Evolutionary conservation across 75 land plant genomes (phyloP).

Genomic region (Larix kaempferi): DNA sequence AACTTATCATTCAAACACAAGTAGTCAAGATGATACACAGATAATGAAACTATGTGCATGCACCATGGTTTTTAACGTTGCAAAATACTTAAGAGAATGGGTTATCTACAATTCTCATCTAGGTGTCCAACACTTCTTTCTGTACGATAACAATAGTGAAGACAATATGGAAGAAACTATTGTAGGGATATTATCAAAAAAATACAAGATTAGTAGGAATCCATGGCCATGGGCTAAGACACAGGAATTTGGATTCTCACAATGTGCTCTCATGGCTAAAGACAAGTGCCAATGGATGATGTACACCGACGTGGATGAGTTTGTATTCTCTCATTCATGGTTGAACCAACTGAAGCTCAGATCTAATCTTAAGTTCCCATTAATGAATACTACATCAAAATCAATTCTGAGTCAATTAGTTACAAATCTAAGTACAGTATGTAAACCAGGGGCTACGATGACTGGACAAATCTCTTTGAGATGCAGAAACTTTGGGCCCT

Average conservation of each 20-base stretch:
- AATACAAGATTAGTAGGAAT: slow-evolving; percentile 24
- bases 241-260: slow-evolving; percentile 89
- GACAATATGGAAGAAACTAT: slow-evolving; percentile 38
- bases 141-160: slow-evolving; percentile 85
- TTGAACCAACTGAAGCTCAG: slow-evolving; percentile 3
- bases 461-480: slow-evolving; percentile 47
- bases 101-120: slow-evolving; percentile 60
- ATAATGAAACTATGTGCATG: slow-evolving; percentile 47
- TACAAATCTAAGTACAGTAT: too few relatives aligned
- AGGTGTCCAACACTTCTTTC: slow-evolving; percentile 63
- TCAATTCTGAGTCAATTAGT: neutral
- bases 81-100: slow-evolving; percentile 77
- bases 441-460: neutral
- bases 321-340: slow-evolving; percentile 51
- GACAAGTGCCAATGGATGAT: slow-evolving; percentile 66
- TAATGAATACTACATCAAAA: neutral
- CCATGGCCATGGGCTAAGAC: slow-evolving; percentile 84
- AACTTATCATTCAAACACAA: slow-evolving; percentile 5
- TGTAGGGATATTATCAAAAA: slow-evolving; percentile 9
- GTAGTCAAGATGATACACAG: neutral
- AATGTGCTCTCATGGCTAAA: slow-evolving; percentile 37
- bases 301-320: slow-evolving; percentile 82
- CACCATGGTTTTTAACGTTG: slow-evolving; percentile 79
- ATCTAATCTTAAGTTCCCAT: neutral
- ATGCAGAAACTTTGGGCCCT: slow-evolving; percentile 77